Evolutionary conservation across 495 filamentous ascomycete genomes (phyloP).

Genomic region (Aspergillus olivimuriae): DNA sequence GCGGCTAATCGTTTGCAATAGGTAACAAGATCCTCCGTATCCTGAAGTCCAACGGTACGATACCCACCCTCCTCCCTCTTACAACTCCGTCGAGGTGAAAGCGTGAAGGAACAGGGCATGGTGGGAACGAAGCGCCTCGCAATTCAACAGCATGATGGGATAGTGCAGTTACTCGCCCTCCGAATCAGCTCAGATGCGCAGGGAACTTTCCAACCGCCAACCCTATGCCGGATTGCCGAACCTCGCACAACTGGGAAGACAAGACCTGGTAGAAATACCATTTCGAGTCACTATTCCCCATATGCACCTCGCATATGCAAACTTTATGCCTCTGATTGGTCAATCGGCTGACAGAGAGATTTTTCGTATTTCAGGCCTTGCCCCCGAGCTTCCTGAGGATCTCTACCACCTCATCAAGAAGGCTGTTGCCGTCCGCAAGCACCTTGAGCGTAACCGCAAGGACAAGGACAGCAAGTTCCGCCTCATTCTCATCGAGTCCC

Average conservation of each 20-base stretch:
- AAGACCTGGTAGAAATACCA: no score
- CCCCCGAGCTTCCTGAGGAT: slow-evolving; percentile 96
- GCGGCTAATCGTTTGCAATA: slow-evolving; percentile 24
- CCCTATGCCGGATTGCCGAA: no score
- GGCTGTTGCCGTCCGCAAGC: slow-evolving; percentile 99
- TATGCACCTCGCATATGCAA: slow-evolving; percentile 9
- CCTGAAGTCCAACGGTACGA: slow-evolving; percentile 89
- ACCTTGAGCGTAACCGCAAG: slow-evolving; percentile 99
- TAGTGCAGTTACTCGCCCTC: no score
- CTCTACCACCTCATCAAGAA: slow-evolving; percentile 99
- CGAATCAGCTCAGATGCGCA: no score
- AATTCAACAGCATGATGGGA: no score
- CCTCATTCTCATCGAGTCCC: slow-evolving; percentile 99
- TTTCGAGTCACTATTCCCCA: no score
- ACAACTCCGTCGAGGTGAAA: slow-evolving; percentile 1
- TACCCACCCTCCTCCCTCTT: slow-evolving; percentile 14
- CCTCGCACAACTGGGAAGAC: no score
- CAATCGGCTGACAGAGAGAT: slow-evolving; percentile 91
- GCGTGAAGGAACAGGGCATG: neutral
- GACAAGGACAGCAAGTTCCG: slow-evolving; percentile 99
- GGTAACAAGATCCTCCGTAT: slow-evolving; percentile 99
- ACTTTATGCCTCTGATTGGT: slow-evolving; percentile 87
- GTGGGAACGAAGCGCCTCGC: no score
- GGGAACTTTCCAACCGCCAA: no score
- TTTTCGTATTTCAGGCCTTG: slow-evolving; percentile 75